phyloP scores from a whole-genome alignment of 2,329 filamentous ascomycete genomes.

The Rhynchosporium secalis region DNA sequence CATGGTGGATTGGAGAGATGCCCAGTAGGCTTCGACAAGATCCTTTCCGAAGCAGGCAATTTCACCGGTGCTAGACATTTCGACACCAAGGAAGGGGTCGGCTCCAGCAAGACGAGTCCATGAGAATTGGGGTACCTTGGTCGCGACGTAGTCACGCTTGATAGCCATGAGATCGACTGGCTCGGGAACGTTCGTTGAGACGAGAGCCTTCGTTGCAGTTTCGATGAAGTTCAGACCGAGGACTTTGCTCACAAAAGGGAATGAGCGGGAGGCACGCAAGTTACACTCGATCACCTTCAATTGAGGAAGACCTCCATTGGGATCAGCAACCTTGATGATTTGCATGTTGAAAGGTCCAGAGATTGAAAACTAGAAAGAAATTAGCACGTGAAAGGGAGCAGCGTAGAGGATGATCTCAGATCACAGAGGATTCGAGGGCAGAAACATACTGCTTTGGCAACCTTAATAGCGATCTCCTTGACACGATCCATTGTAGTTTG shows the following conservation, averaged over 20 bases:
- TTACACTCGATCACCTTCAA: slow-evolving; percentile 99
- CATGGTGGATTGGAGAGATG: slow-evolving; percentile 94
- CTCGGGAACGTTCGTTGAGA: slow-evolving; percentile 80
- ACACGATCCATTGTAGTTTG: slow-evolving; percentile 76
- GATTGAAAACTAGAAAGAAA: slow-evolving; percentile 67
- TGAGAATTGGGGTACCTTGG: slow-evolving; percentile 98
- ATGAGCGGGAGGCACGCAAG: slow-evolving; percentile 92
- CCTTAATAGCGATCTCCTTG: slow-evolving; percentile 95
- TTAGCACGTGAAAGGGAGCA: neutral
- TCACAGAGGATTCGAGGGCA: too few relatives aligned
- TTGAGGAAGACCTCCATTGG: slow-evolving; percentile 70
- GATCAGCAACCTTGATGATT: slow-evolving; percentile 88
- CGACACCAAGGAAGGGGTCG: slow-evolving; percentile 95
- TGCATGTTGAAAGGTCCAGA: slow-evolving; percentile 99
- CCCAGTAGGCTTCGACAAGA: slow-evolving; percentile 96
- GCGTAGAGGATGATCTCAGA: too few relatives aligned
- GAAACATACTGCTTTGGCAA: slow-evolving; percentile 70
- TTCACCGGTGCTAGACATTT: slow-evolving; percentile 96
- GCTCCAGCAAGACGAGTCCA: slow-evolving; percentile 98
- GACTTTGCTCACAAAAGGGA: slow-evolving; percentile 98
- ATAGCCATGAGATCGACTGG: slow-evolving; percentile 84
- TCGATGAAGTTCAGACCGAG: slow-evolving; percentile 97
- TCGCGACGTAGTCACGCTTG: slow-evolving; percentile 89
- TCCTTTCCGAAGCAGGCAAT: slow-evolving; percentile 99
- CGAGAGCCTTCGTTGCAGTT: slow-evolving; percentile 86